phyloP scores from a whole-genome alignment of 1,139 yeast species.

The Starmera stellimalicola region DNA sequence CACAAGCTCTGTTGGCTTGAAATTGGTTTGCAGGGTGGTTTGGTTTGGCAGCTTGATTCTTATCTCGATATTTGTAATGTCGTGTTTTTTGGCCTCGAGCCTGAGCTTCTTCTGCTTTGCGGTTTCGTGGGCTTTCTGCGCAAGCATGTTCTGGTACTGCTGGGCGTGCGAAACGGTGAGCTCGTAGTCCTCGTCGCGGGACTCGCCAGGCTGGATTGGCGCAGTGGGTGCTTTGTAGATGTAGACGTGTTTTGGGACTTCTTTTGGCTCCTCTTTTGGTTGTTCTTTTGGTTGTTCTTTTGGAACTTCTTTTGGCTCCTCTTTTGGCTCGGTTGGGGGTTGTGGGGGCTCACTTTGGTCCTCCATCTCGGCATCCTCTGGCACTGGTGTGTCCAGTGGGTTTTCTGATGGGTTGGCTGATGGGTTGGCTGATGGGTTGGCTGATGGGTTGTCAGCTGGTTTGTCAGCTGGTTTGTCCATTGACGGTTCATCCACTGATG shows the following conservation, averaged over 20 bases:
- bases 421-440: neutral
- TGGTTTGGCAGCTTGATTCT: conserved; percentile 48
- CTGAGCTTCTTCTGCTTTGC: conserved; percentile 19
- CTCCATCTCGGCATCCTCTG: neutral
- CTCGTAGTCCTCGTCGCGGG: conserved; percentile 27
- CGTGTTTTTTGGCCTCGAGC: conserved; percentile 8
- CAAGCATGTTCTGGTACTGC: conserved; percentile 38
- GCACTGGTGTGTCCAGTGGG: neutral
- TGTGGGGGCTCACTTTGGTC: neutral
- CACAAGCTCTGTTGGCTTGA: conserved; percentile 28
- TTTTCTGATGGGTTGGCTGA: neutral
- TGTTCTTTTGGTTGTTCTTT: neutral
- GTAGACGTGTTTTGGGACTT: conserved; percentile 12
- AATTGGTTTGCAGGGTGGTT: conserved; percentile 37
- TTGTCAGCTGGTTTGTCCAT: neutral
- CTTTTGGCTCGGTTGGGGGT: neutral
- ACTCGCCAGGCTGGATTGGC: conserved; percentile 5
- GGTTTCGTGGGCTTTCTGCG: conserved; percentile 29
- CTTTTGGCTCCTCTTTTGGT: neutral
- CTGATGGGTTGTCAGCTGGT: neutral
- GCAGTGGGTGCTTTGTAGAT: conserved; percentile 12
- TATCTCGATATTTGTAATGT: conserved; percentile 24
- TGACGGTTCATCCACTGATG: conserved; percentile 2
- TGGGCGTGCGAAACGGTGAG: conserved; percentile 45
- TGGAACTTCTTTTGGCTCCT: neutral